Evolutionary conservation across 140 eudicot genomes (phyloP), one percentile per base, ranked within the genome.

Genomic region (Erigeron philadelphicus): DNA sequence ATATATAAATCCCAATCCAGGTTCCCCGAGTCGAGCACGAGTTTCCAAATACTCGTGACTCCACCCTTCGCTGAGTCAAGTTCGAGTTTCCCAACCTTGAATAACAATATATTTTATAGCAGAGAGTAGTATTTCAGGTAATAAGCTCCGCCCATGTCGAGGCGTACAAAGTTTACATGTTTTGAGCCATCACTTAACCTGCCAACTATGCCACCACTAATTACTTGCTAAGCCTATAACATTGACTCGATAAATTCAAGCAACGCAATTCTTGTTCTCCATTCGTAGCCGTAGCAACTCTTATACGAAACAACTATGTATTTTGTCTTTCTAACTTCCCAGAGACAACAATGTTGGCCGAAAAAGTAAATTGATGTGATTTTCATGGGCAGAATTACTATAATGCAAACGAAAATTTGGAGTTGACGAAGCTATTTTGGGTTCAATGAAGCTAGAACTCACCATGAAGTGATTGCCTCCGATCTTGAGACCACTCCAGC

Each of bases 401-500:
- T 38, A 42, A 42, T 13, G n/a, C 7, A 40, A 62, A 7, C 1
- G 12, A 13, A 10, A 19, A 5, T 11, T 31, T 31, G 4, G 13
- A 6, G 38, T 61, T 6, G 17, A 12, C 21, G 21, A 35, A 15
- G 8, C 17, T 62, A 41, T 73, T 73, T 53, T 42, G 44, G 60
- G 58, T 66, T 56, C 31, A 1, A 46, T n/a, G 50, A 67, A 69
- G 43, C 45, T 21, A 54, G 25, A 76, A 84, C 91, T 82, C 58
- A 88, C 97, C 72, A 23, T 75, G 66, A 88, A 91, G 74, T 80
- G 64, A 44, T 72, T 75, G 41, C 64, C 64, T 54, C 96, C 97
- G 56, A 91, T 91, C 75, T 74, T 84, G 42, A 86, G 68, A 71
- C 78, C 75, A 59, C 63, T 80, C 97, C 97, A 91, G 56, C 76